Conservation (phyloP, 2,329 filamentous ascomycete genomes). For the Hymenoscyphus fraxineus region DNA sequence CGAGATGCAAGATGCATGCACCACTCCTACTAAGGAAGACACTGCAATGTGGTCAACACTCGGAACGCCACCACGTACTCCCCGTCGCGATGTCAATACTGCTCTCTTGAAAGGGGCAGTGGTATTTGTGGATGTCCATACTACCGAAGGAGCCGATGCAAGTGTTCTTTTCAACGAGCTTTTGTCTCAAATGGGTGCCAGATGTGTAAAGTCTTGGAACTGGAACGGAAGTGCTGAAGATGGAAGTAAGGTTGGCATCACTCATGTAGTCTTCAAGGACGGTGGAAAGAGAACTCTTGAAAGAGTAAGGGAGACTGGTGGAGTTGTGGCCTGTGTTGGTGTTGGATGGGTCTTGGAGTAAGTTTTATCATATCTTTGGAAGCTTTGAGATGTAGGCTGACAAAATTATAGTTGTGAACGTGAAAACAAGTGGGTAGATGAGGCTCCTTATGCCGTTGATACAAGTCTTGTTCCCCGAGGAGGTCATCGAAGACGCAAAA, state of each 20-base stretch:
- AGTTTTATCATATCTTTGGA: slow-evolving; percentile 39
- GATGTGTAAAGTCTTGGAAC: slow-evolving; percentile 70
- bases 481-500: slow-evolving; percentile 69
- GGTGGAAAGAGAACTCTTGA: slow-evolving; percentile 76
- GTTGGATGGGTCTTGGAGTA: slow-evolving; percentile 87
- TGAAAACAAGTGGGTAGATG: slow-evolving; percentile 72
- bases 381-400: slow-evolving; percentile 26
- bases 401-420: slow-evolving; percentile 60
- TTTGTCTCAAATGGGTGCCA: slow-evolving; percentile 75
- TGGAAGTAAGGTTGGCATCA: slow-evolving; percentile 64
- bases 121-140: slow-evolving; percentile 81
- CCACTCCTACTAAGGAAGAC: slow-evolving; percentile 44
- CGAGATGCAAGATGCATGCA: slow-evolving; percentile 18
- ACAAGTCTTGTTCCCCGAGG: slow-evolving; percentile 64
- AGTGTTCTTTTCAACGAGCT: slow-evolving; percentile 78
- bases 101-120: slow-evolving; percentile 64
- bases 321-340: slow-evolving; percentile 79
- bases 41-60: slow-evolving; percentile 50
- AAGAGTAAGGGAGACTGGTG: slow-evolving; percentile 69
- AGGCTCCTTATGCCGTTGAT: slow-evolving; percentile 66
- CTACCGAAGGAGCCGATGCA: slow-evolving; percentile 75
- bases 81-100: slow-evolving; percentile 50
- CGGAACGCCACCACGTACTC: slow-evolving; percentile 54
- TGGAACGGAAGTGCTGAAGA: slow-evolving; percentile 51
- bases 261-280: slow-evolving; percentile 88